Base-by-base conservation (phyloP, 192 early-diverging fungal genomes). In the Coemansia sp. region DNA sequence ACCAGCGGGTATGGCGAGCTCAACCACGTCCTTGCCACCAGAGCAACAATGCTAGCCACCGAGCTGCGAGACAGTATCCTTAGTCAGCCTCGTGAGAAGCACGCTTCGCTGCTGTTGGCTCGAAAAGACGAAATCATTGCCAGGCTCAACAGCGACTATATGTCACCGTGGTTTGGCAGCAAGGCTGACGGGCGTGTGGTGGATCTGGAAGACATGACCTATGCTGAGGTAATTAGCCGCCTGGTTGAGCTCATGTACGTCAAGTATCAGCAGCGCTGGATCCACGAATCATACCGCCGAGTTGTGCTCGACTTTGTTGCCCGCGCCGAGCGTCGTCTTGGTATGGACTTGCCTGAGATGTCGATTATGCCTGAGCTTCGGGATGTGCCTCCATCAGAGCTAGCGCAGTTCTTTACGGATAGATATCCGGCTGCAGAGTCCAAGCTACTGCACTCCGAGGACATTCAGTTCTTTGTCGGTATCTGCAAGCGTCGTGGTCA, bases 121-220 rank as follows among this genome's bases (percentile, higher is more conserved):
- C 29, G 29, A 29, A 29, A 29, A 29, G 29, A 29, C 29, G 29
- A 29, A 0, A 29, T 29, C 29, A 29, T 29, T 29, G 29, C 29
- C 29, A 29, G 29, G 29, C 29, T 29, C 29, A 29, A 29, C 29
- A 29, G 29, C 29, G 29, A 29, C 0, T 29, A 29, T 29, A 29
- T 29, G 29, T 29, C 29, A 84, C 92, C 93, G 22, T 98, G 97
- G 97, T 96, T 98, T 78, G 95, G 94, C 43, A 80, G 84, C 67
- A 97, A 96, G 85, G 72, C 86, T 6, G 87, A 91, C 66, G 94
- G 93, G 18, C 75, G 73, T 3, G 82, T 90, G 52, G 91, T 87
- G 38, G 94, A 95, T 71, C 82, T 98, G 66, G 89, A 92, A 68
- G 93, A 96, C 44, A 97, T 98, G 95, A 96, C 97, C 5, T 98